Percentiles rank a stretch among this genome's conserved stretches.
These are phyloP conservation scores for Gossypium rotundifolium DNA, from an alignment of 345 rosid species.

Conservation along the genomic window DNA sequence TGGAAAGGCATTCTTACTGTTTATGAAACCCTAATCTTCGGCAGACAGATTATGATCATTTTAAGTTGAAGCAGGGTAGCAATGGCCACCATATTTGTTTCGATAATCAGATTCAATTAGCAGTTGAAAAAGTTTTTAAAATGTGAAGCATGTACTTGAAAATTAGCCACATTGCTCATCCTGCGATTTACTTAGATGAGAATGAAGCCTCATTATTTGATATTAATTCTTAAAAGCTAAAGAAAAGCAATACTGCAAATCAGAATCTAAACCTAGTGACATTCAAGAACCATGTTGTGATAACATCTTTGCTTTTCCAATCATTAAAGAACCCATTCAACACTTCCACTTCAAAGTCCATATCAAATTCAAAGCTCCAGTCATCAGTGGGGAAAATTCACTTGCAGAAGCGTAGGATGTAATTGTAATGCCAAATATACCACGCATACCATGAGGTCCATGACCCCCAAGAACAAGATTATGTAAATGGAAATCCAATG, in stretches of 20 bases:
- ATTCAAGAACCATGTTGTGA: neutral
- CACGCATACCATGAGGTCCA: neutral
- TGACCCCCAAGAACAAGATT: neutral
- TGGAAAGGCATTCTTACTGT: neutral
- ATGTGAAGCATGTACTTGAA: neutral
- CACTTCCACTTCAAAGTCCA: neutral
- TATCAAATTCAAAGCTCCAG: neutral
- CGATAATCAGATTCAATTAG: neutral
- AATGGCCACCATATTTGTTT: neutral
- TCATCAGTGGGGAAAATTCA: neutral
- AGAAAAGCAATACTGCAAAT: constrained; percentile 1
- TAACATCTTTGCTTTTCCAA: neutral
- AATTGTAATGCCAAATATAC: neutral
- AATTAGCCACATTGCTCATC: neutral
- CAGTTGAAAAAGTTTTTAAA: too few relatives aligned
- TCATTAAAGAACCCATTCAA: neutral
- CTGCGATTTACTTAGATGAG: neutral
- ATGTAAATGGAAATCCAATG: neutral
- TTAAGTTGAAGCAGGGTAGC: neutral
- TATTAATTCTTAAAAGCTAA: neutral
- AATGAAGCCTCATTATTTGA: neutral
- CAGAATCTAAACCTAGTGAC: neutral
- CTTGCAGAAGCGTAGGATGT: neutral
- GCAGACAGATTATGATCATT: neutral
- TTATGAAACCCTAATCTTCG: neutral